Percentiles rank a stretch among this genome's conserved stretches.
Evolutionary conservation across 176 grass and related monocot genomes (phyloP).

Genomic region (Calamus simplicifolius): DNA sequence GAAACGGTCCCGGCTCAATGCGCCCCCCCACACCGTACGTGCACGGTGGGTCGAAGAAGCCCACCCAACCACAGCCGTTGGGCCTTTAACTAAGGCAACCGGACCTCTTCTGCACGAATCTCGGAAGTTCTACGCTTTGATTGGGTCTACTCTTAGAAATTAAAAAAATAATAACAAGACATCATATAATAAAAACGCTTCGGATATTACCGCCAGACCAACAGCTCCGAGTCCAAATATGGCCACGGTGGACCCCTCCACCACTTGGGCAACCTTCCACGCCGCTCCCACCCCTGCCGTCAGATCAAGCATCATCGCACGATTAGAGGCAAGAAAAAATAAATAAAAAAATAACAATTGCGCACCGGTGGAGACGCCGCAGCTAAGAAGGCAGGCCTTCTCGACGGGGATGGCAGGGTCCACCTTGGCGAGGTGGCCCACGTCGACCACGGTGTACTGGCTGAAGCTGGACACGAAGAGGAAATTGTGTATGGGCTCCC

Average conservation of each 20-base stretch:
- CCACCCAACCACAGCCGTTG: too few species aligned
- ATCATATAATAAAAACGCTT: neutral
- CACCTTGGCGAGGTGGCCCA: conserved; percentile 42
- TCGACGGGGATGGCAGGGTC: conserved; percentile 26
- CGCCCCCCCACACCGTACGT: too few species aligned
- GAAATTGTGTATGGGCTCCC: conserved; percentile 48
- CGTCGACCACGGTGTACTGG: conserved; percentile 79
- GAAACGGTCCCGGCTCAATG: too few species aligned
- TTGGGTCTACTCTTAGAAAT: too few species aligned
- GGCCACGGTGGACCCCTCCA: conserved; percentile 56
- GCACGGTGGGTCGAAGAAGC: too few species aligned
- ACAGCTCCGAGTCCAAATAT: conserved; percentile 77
- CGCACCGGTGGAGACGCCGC: conserved; percentile 59
- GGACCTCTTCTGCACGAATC: too few species aligned
- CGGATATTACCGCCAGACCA: conserved; percentile 57
- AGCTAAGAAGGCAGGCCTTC: conserved; percentile 67
- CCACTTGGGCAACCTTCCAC: conserved; percentile 60
- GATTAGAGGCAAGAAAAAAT: too few species aligned
- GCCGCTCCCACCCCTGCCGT: conserved; percentile 57
- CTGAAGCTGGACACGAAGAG: conserved; percentile 60
- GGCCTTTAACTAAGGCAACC: neutral
- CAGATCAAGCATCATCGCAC: too few species aligned
- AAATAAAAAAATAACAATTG: neutral
- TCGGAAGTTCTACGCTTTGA: too few species aligned
- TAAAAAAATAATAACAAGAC: too few species aligned